These are phyloP conservation scores for Bisporella sp. DNA, from an alignment of 2,329 filamentous ascomycete species.

Conservation along the genomic window DNA sequence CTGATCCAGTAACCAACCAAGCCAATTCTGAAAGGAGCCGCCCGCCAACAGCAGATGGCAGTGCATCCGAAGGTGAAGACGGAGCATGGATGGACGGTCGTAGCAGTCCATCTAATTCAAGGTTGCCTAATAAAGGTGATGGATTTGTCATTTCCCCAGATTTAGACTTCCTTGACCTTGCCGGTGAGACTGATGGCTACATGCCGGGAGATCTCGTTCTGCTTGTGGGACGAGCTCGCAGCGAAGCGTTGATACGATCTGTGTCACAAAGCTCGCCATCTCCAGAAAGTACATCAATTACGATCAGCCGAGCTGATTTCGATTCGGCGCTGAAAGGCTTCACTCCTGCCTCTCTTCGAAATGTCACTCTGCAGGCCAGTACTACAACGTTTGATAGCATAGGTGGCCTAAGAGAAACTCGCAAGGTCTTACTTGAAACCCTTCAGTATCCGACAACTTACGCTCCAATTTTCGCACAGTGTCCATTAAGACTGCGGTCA, in stretches of 20 bases:
- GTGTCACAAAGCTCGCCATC: slow-evolving; percentile 43
- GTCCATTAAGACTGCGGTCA: slow-evolving; percentile 87
- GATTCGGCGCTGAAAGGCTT: slow-evolving; percentile 81
- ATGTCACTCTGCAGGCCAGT: slow-evolving; percentile 88
- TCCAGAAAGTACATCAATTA: slow-evolving; percentile 45
- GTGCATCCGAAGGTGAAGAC: slow-evolving; percentile 44
- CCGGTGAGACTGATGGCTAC: slow-evolving; percentile 92
- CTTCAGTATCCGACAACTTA: slow-evolving; percentile 97
- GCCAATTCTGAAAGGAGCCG: slow-evolving; percentile 43
- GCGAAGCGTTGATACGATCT: slow-evolving; percentile 84
- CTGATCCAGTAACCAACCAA: slow-evolving; percentile 31
- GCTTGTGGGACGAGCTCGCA: slow-evolving; percentile 79
- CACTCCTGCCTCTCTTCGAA: slow-evolving; percentile 88
- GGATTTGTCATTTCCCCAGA: slow-evolving; percentile 69
- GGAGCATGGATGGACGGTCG: slow-evolving; percentile 71
- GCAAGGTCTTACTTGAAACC: slow-evolving; percentile 88
- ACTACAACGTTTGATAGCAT: slow-evolving; percentile 91
- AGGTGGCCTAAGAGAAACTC: slow-evolving; percentile 78
- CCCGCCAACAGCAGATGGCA: slow-evolving; percentile 45
- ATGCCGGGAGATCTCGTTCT: slow-evolving; percentile 92
- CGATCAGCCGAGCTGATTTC: slow-evolving; percentile 70
- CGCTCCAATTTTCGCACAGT: slow-evolving; percentile 94
- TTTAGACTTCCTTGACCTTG: slow-evolving; percentile 86
- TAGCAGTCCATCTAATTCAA: slow-evolving; percentile 29
- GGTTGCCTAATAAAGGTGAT: slow-evolving; percentile 30